phyloP scores from a whole-genome alignment of 805 yeast species.

The Barnettozyma sucrosica region DNA sequence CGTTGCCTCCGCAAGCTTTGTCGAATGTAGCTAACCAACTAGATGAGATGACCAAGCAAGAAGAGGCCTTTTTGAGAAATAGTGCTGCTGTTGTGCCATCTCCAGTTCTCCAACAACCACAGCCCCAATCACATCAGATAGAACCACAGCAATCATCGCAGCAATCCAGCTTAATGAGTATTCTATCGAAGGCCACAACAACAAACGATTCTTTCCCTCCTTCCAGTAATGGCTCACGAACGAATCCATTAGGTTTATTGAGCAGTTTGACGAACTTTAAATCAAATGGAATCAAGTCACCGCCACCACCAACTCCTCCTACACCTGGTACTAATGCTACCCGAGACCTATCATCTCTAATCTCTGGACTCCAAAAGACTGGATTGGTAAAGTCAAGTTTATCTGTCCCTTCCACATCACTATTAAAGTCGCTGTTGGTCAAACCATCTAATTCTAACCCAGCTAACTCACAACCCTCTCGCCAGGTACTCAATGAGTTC shows the following conservation, averaged over 20 bases:
- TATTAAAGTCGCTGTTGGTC: background rate
- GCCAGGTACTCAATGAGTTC: slow-evolving; percentile 10
- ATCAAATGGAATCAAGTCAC: background rate
- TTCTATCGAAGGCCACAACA: background rate
- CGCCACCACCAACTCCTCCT: background rate
- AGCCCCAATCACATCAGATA: slow-evolving; percentile 4
- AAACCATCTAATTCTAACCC: background rate
- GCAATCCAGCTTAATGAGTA: slow-evolving; percentile 14
- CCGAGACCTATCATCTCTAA: slow-evolving; percentile 15
- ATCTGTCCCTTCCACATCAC: slow-evolving; percentile 1
- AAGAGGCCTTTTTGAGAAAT: slow-evolving; percentile 31
- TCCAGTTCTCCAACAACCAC: slow-evolving; percentile 2
- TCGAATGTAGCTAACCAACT: slow-evolving; percentile 34
- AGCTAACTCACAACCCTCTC: background rate
- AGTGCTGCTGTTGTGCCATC: slow-evolving; percentile 13
- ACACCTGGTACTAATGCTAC: slow-evolving; percentile 4
- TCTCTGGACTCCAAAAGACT: slow-evolving; percentile 16
- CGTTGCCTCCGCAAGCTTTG: slow-evolving; percentile 28
- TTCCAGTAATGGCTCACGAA: background rate
- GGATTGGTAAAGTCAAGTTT: slow-evolving; percentile 18
- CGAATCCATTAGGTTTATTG: slow-evolving; percentile 16
- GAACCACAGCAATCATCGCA: slow-evolving; percentile 15
- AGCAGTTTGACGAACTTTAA: slow-evolving; percentile 17
- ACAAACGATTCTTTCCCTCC: background rate
- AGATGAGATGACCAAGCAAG: slow-evolving; percentile 30